Percentiles rank a stretch among this genome's conserved stretches.
These are phyloP conservation scores for Pythium chondricola DNA, from an alignment of 352 stramenopile species.

Conservation along the genomic window DNA sequence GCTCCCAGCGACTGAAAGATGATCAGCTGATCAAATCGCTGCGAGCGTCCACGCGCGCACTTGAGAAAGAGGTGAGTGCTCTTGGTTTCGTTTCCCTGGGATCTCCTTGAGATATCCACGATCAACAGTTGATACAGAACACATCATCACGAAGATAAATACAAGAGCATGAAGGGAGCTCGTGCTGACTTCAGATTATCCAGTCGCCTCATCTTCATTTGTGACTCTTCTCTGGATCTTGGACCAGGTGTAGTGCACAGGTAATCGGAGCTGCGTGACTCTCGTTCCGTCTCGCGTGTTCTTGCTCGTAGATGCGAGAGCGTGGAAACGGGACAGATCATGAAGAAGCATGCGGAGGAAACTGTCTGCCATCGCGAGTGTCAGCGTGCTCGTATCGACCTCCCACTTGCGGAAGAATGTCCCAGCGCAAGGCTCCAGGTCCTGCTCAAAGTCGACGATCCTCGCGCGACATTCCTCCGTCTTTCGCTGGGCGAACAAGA, in stretches of 20 bases:
- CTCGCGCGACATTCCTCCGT: slow-evolving; percentile 47
- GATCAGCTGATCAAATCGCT: slow-evolving; percentile 24
- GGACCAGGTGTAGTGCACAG: slow-evolving; percentile 59
- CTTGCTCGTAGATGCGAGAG: slow-evolving; percentile 55
- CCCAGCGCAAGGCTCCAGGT: slow-evolving; percentile 49
- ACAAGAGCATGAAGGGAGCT: background rate
- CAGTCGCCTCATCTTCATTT: slow-evolving; percentile 23
- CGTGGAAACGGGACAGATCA: slow-evolving; percentile 68
- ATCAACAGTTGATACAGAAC: slow-evolving; percentile 10
- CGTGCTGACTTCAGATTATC: background rate
- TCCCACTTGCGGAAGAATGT: slow-evolving; percentile 58
- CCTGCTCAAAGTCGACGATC: slow-evolving; percentile 38
- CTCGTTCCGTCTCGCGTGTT: slow-evolving; percentile 60
- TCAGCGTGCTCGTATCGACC: slow-evolving; percentile 57
- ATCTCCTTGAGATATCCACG: background rate
- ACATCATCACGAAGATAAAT: slow-evolving; percentile 7
- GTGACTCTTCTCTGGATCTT: slow-evolving; percentile 32
- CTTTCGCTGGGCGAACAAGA: slow-evolving; percentile 69
- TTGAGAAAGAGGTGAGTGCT: slow-evolving; percentile 19
- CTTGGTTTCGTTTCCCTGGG: background rate
- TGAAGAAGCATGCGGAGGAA: slow-evolving; percentile 69
- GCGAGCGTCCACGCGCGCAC: slow-evolving; percentile 17
- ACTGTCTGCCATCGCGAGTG: slow-evolving; percentile 62
- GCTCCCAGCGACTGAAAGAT: slow-evolving; percentile 10
- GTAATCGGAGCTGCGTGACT: slow-evolving; percentile 59